A percentile compares a stretch with the other conserved stretches of the same genome.
Evolutionary conservation across 306 rosid genomes (phyloP).

Genomic region (Lagenaria siceraria): DNA sequence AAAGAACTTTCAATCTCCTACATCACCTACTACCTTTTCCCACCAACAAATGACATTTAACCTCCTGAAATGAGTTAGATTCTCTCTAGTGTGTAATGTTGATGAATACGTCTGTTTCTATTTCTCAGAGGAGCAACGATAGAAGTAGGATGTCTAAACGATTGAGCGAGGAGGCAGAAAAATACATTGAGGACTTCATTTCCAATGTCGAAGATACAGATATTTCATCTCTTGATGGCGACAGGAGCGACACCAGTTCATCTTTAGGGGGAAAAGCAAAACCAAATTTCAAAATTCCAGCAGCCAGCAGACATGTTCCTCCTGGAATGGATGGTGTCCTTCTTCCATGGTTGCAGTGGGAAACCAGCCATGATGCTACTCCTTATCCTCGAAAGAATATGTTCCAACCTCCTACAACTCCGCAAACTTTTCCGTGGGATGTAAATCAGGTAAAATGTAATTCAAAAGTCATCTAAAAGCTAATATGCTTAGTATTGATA

Average conservation of each 20-base stretch:
- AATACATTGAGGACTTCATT: slow-evolving; percentile 86
- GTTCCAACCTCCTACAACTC: slow-evolving; percentile 26
- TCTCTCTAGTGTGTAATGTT: neutral
- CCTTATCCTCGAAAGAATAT: slow-evolving; percentile 31
- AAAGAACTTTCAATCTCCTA: neutral
- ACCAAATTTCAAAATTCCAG: slow-evolving; percentile 33
- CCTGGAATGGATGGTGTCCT: slow-evolving; percentile 62
- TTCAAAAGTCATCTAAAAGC: neutral
- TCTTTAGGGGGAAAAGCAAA: slow-evolving; percentile 63
- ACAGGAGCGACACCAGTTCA: slow-evolving; percentile 91
- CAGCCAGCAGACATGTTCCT: slow-evolving; percentile 38
- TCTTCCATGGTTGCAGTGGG: slow-evolving; percentile 97
- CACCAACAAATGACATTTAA: neutral
- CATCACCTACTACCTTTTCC: neutral
- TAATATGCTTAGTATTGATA: neutral
- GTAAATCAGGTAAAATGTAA: slow-evolving; percentile 29
- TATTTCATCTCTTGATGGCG: slow-evolving; percentile 87
- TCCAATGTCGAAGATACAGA: slow-evolving; percentile 93
- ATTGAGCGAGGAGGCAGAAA: slow-evolving; percentile 82
- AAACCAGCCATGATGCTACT: slow-evolving; percentile 52
- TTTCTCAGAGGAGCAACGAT: slow-evolving; percentile 70
- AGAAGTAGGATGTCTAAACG: slow-evolving; percentile 57
- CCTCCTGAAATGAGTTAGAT: neutral
- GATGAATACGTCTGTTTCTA: slow-evolving; percentile 2
- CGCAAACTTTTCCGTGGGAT: slow-evolving; percentile 24